These are phyloP conservation scores for Alternaria incomplexa DNA, from an alignment of 2,329 filamentous ascomycete species.

Conservation along the genomic window DNA sequence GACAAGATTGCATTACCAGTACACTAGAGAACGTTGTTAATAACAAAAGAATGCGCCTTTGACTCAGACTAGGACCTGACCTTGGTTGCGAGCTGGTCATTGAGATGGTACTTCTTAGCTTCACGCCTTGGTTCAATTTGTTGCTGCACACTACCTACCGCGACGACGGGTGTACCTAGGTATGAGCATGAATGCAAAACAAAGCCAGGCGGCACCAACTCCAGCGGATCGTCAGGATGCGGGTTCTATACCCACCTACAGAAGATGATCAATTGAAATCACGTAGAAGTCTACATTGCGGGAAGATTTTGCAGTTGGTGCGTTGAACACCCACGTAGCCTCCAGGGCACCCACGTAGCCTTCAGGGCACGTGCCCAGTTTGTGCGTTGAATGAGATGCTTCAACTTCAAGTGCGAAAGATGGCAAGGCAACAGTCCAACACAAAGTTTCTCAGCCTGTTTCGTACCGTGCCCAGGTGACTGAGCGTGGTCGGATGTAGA, in stretches of 20 bases:
- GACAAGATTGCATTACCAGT: too few relatives aligned
- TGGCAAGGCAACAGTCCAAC: background rate
- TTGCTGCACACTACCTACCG: too few relatives aligned
- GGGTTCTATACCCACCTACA: background rate
- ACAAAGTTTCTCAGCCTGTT: background rate
- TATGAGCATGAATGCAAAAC: too few relatives aligned
- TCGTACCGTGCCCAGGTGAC: background rate
- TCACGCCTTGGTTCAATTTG: too few relatives aligned
- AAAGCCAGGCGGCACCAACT: too few relatives aligned
- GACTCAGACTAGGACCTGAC: too few relatives aligned
- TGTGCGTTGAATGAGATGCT: background rate
- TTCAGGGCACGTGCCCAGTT: background rate
- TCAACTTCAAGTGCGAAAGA: background rate
- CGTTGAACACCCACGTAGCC: background rate
- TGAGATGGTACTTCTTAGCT: too few relatives aligned
- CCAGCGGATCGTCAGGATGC: too few relatives aligned
- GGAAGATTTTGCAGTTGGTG: background rate
- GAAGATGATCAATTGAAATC: background rate
- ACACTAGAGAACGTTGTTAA: too few relatives aligned
- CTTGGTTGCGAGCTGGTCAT: too few relatives aligned
- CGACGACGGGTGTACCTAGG: too few relatives aligned
- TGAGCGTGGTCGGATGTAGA: background rate
- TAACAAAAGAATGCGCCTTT: too few relatives aligned
- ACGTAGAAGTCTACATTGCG: background rate
- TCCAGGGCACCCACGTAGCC: background rate